Evolutionary conservation across 495 filamentous ascomycete genomes (phyloP), one percentile per base, ranked within the genome.

Genomic region (Neurospora discreta): DNA sequence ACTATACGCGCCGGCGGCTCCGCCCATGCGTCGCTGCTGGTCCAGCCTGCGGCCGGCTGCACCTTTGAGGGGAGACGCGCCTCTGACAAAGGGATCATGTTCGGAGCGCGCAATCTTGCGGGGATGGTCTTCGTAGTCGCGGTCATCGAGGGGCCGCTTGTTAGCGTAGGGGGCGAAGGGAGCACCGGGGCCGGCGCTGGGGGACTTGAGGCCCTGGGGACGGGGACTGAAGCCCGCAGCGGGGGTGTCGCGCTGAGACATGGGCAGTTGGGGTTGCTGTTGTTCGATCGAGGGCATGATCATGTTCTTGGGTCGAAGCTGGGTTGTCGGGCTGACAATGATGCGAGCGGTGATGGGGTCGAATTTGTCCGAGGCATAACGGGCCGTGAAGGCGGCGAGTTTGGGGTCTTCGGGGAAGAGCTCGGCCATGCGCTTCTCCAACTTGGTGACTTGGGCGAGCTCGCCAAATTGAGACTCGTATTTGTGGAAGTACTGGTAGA

Each of bases 401-500:
- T 88, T 89, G 20, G 93, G 90, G 73, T 97, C 95, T 26, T 94
- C 91, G 20, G 94, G 94, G 78, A 91, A 98, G 3, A 98, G 85
- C 78, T 97, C 94, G 30, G 87, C 85, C 95, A 98, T 98, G 39
- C 95, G 91, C 77, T 88, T 91, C 78, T 99, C 95, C 38, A 99
- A 83, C 78, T 95, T 95, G 75, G 89, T 88, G 43, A 99, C 90
- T 77, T 97, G 93, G 23, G 89, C 85, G 0, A 98, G 85, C 77
- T 99, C 96, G 58, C 96, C 95, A 76, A 93, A 98, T 65, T 92
- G 87, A n/a, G 92, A 91, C 81, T 98, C 95, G 78, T 97, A 98
- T 70, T 93, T 89, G 79, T 99, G 94, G 76, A 99, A 94, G 80
- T 91, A 98, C 1, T 88, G 83, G 72, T 94, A 97, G 1, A 99